Percentiles rank a stretch among this genome's conserved stretches.
These are phyloP conservation scores for Blastocystis sp. DNA, from an alignment of 352 stramenopile species.

Conservation along the genomic window DNA sequence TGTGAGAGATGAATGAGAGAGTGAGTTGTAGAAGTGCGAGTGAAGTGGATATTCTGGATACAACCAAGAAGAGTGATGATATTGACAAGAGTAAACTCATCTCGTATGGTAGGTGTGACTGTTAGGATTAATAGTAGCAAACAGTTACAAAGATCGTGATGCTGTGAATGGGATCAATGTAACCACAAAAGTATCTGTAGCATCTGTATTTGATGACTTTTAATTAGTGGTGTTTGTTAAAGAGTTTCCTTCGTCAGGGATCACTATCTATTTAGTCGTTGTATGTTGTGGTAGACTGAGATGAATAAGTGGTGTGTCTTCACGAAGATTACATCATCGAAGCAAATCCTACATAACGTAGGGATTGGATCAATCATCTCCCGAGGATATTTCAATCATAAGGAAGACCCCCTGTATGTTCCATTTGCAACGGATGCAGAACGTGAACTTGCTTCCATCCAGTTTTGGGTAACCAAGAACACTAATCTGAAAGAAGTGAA, in stretches of 20 bases:
- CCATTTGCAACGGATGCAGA: conserved; percentile 50
- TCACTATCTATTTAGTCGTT: too few species aligned
- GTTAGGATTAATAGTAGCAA: conserved; percentile 14
- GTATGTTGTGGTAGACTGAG: too few species aligned
- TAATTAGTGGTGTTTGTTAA: conserved; percentile 47
- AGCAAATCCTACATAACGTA: not conserved
- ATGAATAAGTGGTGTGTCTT: not conserved
- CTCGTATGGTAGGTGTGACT: conserved; percentile 4
- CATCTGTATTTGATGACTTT: conserved; percentile 44
- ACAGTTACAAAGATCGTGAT: conserved; percentile 20
- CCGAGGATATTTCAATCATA: conserved; percentile 52
- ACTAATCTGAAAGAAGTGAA: conserved; percentile 52
- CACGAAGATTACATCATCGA: not conserved
- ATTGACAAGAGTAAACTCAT: conserved; percentile 3
- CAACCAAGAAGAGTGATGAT: conserved; percentile 3
- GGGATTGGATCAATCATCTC: not conserved
- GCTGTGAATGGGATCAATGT: not conserved
- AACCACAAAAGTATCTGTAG: not conserved
- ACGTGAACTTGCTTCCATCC: conserved; percentile 45
- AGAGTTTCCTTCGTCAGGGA: not conserved
- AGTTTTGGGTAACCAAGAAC: conserved; percentile 57
- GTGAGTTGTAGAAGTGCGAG: not conserved
- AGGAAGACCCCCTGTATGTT: conserved; percentile 53
- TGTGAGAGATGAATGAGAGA: not conserved
- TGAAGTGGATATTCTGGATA: not conserved